phyloP scores from a whole-genome alignment of 805 yeast species.

The Ogataea kodamae region DNA sequence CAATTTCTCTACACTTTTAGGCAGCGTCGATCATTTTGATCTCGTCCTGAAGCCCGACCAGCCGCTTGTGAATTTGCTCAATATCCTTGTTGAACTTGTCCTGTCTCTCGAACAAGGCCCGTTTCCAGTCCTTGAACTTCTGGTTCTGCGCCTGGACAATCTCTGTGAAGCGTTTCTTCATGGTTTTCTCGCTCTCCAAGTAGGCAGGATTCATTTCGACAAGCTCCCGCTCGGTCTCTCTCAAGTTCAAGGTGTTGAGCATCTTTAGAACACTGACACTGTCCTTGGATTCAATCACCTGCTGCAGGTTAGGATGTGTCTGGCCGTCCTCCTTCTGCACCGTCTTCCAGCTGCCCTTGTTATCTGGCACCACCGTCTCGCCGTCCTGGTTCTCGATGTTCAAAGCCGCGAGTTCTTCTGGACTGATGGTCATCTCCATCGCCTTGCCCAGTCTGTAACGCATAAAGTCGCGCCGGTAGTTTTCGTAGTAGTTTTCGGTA shows the following conservation, averaged over 20 bases:
- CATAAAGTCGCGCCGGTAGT: constrained; percentile 58
- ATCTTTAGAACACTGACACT: constrained; percentile 36
- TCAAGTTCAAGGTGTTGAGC: constrained; percentile 36
- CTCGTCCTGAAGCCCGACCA: constrained; percentile 37
- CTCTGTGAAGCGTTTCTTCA: constrained; percentile 43
- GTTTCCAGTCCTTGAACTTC: constrained; percentile 61
- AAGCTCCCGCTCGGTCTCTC: constrained; percentile 37
- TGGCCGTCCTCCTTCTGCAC: constrained; percentile 16
- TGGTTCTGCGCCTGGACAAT: constrained; percentile 48
- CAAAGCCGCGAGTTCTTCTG: constrained; percentile 20
- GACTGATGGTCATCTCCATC: constrained; percentile 22
- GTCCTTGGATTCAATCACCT: constrained; percentile 25
- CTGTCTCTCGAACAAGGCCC: constrained; percentile 52
- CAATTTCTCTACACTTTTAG: constrained; percentile 7
- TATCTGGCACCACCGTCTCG: constrained; percentile 24
- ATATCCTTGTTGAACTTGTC: constrained; percentile 53
- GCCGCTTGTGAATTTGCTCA: constrained; percentile 37
- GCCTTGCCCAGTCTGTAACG: constrained; percentile 31
- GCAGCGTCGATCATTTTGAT: constrained; percentile 16
- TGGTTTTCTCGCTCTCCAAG: constrained; percentile 40
- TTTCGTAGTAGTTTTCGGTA: constrained; percentile 75
- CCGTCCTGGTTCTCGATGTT: constrained; percentile 20
- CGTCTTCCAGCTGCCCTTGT: constrained; percentile 27
- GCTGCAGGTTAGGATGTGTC: constrained; percentile 29
- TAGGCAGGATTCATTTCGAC: constrained; percentile 46